Evolutionary conservation across 768 basidiomycete species (phyloP), one percentile per base, ranked within the genome.

Genomic region (Ramaria sp.): DNA sequence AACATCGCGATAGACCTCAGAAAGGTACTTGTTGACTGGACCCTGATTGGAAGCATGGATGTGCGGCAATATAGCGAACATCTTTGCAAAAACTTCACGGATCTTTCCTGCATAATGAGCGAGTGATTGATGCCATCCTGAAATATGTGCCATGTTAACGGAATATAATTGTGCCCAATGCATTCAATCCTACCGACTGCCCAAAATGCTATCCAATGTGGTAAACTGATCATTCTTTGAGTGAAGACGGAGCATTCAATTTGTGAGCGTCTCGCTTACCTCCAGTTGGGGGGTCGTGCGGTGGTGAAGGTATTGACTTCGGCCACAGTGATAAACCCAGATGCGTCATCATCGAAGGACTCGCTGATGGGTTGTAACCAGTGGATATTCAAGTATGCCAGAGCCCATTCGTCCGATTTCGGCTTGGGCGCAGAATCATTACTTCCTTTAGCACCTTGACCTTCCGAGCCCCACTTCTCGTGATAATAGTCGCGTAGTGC

Each of bases 331-430:
- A 68, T 64, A 48, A 65, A 71, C 3, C 71, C 70, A 0, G 68
- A 70, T 1, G 66, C 64, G 51, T 72, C 68, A 27, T 68, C 66
- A 53, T 72, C 71, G 45, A 71, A 62, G 9, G 68, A 67, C 48
- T 71, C 71, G 45, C 62, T 39, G n/a, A 69, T 66, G 1, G 62
- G 58, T 50, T 64, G 64, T 7, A 68, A 34, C 20, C 62, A 6
- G 4, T 59, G 4, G 54, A 60, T 3, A 62, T 52, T 48, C 55
- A 69, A 57, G 43, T 58, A 67, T 27, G 61, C 59, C 17, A 70
- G 51, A 7, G 67, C 66, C 68, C 69, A 71, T 34, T 33, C 33
- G 31, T 52, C 51, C 9, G 48, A 4, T 4, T 15, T 33, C 11
- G 15, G 24, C 2, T 49, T 49, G 27, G 3, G 4, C 24, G 12